These are phyloP conservation scores for Waltergamsia citrina DNA, from an alignment of 2,329 filamentous ascomycete species.

Conservation along the genomic window DNA sequence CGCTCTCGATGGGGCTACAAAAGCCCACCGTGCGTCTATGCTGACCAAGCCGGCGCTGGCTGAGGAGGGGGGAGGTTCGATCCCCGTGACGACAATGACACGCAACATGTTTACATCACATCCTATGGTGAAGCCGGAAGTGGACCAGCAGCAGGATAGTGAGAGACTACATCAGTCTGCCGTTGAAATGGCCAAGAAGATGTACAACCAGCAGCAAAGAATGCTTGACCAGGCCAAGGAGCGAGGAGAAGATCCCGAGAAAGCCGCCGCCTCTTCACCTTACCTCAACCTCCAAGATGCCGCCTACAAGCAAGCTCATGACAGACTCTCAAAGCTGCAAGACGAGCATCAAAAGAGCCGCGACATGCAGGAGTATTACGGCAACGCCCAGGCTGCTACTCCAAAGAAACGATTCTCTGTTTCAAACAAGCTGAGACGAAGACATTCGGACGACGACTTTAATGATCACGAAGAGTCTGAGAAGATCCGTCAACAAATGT, in stretches of 20 bases:
- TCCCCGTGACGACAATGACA: conserved; percentile 57
- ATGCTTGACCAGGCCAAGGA: conserved; percentile 42
- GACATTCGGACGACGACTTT: conserved; percentile 48
- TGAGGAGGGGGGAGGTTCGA: conserved; percentile 57
- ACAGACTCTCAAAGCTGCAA: conserved; percentile 72
- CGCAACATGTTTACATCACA: conserved; percentile 70
- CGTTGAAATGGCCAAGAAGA: conserved; percentile 79
- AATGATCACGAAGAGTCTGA: conserved; percentile 61
- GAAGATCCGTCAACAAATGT: conserved; percentile 71
- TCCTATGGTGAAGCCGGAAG: conserved; percentile 62
- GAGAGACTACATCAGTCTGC: conserved; percentile 74
- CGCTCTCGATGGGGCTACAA: conserved; percentile 64
- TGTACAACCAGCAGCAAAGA: conserved; percentile 66
- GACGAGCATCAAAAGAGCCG: conserved; percentile 54
- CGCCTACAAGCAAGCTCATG: conserved; percentile 76
- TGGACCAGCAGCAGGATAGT: conserved; percentile 63
- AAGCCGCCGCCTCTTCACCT: conserved; percentile 29
- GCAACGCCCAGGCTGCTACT: conserved; percentile 29
- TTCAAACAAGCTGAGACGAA: conserved; percentile 47
- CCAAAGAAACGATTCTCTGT: conserved; percentile 35
- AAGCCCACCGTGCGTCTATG: conserved; percentile 48
- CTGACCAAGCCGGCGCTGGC: conserved; percentile 32
- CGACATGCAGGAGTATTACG: conserved; percentile 71
- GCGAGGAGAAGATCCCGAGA: conserved; percentile 20
- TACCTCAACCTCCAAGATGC: conserved; percentile 69